These are phyloP conservation scores for Camellia granthamiana DNA, from an alignment of 148 eudicot species.

Conservation along the genomic window DNA sequence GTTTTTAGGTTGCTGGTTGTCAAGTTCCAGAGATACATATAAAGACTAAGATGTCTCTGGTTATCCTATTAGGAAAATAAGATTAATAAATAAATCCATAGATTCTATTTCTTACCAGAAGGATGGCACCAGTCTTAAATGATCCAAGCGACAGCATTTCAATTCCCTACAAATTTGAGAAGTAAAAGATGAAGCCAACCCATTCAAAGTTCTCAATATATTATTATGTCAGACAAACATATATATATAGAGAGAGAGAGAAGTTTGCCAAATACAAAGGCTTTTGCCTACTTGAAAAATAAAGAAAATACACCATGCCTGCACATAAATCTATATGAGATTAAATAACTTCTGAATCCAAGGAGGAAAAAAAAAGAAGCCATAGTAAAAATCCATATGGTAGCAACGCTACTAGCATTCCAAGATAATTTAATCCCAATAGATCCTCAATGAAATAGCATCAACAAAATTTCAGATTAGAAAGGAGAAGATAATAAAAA, in stretches of 20 bases:
- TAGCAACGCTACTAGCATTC: neutral
- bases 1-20: neutral
- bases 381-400: neutral
- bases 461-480: neutral
- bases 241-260: neutral
- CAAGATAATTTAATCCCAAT: neutral
- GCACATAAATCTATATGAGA: neutral
- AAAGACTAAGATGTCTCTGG: neutral
- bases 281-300: neutral
- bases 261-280: neutral
- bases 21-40: neutral
- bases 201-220: neutral
- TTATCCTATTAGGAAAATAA: neutral
- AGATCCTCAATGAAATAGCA: neutral
- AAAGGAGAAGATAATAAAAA: neutral
- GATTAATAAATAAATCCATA: neutral
- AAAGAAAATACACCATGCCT: neutral
- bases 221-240: neutral
- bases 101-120: slow-evolving; percentile 55
- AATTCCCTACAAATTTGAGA: slow-evolving; percentile 64
- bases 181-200: neutral
- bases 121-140: slow-evolving; percentile 95
- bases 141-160: slow-evolving; percentile 99
- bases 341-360: neutral
- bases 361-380: neutral